These are phyloP conservation scores for Lentinula sp. DNA, from an alignment of 768 basidiomycete species.

Conservation along the genomic window DNA sequence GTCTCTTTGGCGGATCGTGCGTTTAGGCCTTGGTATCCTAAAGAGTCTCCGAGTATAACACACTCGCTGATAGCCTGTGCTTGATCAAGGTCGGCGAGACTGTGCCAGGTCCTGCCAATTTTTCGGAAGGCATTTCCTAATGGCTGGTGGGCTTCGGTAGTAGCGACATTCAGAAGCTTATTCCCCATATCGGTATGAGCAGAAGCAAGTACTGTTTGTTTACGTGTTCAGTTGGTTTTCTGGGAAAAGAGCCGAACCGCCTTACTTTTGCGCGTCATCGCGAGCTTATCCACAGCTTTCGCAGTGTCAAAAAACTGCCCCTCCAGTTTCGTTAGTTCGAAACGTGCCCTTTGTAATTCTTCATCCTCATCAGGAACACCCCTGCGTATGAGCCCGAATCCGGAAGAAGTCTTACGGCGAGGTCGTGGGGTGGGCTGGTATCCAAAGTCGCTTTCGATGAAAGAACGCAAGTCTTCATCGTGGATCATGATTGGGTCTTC, in stretches of 20 bases:
- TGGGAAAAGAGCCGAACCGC: too few relatives aligned
- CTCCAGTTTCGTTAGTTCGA: slow-evolving; percentile 89
- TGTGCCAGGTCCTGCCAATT: slow-evolving; percentile 83
- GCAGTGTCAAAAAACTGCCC: slow-evolving; percentile 89
- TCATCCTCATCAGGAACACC: slow-evolving; percentile 93
- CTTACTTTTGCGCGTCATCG: slow-evolving; percentile 73
- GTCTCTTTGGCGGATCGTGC: slow-evolving; percentile 97
- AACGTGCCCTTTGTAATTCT: slow-evolving; percentile 82
- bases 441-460: slow-evolving; percentile 97
- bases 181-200: slow-evolving; percentile 91
- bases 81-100: slow-evolving; percentile 80
- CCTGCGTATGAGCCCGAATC: slow-evolving; percentile 72
- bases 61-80: slow-evolving; percentile 93
- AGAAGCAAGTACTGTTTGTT: slow-evolving; percentile 57
- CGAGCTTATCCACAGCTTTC: slow-evolving; percentile 84
- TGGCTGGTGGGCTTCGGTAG: slow-evolving; percentile 82
- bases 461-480: slow-evolving; percentile 92
- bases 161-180: slow-evolving; percentile 82
- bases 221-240: background rate
- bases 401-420: slow-evolving; percentile 64
- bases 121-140: slow-evolving; percentile 81
- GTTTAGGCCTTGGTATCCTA: slow-evolving; percentile 96
- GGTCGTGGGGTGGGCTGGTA: slow-evolving; percentile 81
- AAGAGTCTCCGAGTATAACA: slow-evolving; percentile 90
- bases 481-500: slow-evolving; percentile 83